Percentiles rank a stretch among this genome's conserved stretches.
These are phyloP conservation scores for Diaporthe sp. DNA, from an alignment of 2,329 filamentous ascomycete genomes.

Conservation along the genomic window DNA sequence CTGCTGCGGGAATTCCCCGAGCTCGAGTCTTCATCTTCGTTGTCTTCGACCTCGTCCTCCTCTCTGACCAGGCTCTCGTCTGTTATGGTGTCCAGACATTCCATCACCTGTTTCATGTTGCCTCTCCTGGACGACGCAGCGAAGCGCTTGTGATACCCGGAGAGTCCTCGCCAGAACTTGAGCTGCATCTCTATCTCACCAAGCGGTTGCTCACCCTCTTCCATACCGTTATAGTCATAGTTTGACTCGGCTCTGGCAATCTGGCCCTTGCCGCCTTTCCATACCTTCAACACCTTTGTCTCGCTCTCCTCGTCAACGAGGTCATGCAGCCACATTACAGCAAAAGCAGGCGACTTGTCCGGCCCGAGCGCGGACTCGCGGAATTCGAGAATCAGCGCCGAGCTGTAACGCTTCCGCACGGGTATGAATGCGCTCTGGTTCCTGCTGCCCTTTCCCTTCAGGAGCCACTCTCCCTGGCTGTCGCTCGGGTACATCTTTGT, in stretches of 20 bases:
- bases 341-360: slow-evolving; percentile 70
- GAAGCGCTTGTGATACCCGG: slow-evolving; percentile 66
- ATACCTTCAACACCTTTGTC: slow-evolving; percentile 69
- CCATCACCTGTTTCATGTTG: slow-evolving; percentile 69
- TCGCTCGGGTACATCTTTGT: slow-evolving; percentile 67
- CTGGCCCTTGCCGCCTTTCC: slow-evolving; percentile 70
- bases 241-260: slow-evolving; percentile 48
- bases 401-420: slow-evolving; percentile 70
- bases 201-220: slow-evolving; percentile 64
- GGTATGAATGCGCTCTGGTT: slow-evolving; percentile 61
- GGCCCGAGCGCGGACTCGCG: slow-evolving; percentile 62
- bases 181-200: slow-evolving; percentile 68
- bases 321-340: slow-evolving; percentile 76
- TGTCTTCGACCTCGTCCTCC: slow-evolving; percentile 34
- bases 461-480: slow-evolving; percentile 60
- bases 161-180: slow-evolving; percentile 71
- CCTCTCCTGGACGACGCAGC: slow-evolving; percentile 61
- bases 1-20: slow-evolving; percentile 23
- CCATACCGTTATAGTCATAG: slow-evolving; percentile 50
- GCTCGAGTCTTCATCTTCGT: slow-evolving; percentile 34
- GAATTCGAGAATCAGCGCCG: slow-evolving; percentile 66
- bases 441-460: slow-evolving; percentile 49
- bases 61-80: slow-evolving; percentile 60
- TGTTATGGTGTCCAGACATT: slow-evolving; percentile 70
- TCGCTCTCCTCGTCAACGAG: slow-evolving; percentile 74